These are phyloP conservation scores for Miscanthus lutarioriparius DNA, from an alignment of 176 grass and related monocot genomes.

Conservation along the genomic window DNA sequence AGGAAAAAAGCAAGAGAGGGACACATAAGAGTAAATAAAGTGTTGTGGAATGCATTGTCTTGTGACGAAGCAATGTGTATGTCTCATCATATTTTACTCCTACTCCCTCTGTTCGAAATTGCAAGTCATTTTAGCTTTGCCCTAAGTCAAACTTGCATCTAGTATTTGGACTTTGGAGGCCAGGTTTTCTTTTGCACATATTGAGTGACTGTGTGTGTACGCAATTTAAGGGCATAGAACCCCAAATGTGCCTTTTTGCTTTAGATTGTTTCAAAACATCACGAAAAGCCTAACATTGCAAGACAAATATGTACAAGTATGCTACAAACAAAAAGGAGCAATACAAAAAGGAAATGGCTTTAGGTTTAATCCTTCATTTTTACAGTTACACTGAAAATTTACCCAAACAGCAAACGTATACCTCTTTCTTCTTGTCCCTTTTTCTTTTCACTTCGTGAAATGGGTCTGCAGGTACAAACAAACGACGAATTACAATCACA, in stretches of 20 bases:
- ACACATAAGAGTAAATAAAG: background rate
- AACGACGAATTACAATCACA: constrained; percentile 9
- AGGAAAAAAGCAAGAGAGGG: background rate
- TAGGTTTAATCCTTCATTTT: background rate
- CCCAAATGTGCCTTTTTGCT: background rate
- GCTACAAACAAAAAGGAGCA: background rate
- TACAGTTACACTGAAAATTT: background rate
- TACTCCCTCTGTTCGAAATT: background rate
- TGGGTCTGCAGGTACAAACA: constrained; percentile 67
- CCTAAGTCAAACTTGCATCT: background rate
- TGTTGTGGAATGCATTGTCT: background rate
- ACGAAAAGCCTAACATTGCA: too few relatives aligned
- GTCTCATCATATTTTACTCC: background rate
- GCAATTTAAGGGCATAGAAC: background rate
- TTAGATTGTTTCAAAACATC: background rate
- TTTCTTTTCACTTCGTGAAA: constrained; percentile 94
- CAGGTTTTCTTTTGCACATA: background rate
- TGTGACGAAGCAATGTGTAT: background rate
- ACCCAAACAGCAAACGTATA: constrained; percentile 34
- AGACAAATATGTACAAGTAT: background rate
- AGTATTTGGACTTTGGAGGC: background rate
- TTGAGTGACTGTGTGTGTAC: background rate
- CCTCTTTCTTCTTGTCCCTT: constrained; percentile 93
- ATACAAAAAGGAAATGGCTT: background rate
- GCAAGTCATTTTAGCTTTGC: background rate